Conservation (phyloP, 352 stramenopile genomes). For the Pythium periplocum region DNA sequence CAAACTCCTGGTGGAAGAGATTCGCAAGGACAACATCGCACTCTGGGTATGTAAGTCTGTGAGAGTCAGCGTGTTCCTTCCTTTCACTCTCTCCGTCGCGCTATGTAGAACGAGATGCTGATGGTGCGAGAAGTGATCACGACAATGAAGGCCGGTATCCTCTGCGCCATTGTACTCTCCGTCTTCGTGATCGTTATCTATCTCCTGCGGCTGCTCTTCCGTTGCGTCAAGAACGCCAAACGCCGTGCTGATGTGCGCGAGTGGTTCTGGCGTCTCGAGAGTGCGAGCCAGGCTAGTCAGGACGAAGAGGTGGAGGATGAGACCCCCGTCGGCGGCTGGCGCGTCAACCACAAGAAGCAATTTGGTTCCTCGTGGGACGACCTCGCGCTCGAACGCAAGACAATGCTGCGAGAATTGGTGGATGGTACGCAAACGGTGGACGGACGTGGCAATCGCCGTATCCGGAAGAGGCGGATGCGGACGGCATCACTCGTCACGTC, state of each 20-base stretch:
- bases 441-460: not conserved
- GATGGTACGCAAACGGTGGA: slow-evolving; percentile 32
- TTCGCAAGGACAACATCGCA: slow-evolving; percentile 20
- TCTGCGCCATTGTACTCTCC: slow-evolving; percentile 67
- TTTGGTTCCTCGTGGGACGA: slow-evolving; percentile 80
- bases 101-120: slow-evolving; percentile 62
- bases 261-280: slow-evolving; percentile 72
- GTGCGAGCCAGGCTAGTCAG: slow-evolving; percentile 8
- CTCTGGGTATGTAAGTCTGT: slow-evolving; percentile 17
- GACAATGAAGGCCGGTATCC: slow-evolving; percentile 82
- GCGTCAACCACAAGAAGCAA: slow-evolving; percentile 65
- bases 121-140: slow-evolving; percentile 77
- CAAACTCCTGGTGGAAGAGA: slow-evolving; percentile 13
- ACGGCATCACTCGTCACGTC: slow-evolving; percentile 13
- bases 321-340: slow-evolving; percentile 21
- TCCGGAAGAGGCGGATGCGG: slow-evolving; percentile 11
- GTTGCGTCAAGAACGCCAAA: slow-evolving; percentile 67
- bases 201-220: slow-evolving; percentile 57
- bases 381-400: slow-evolving; percentile 72
- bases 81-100: not conserved
- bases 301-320: slow-evolving; percentile 6
- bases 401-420: slow-evolving; percentile 56
- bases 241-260: slow-evolving; percentile 66
- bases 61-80: not conserved
- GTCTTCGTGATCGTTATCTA: slow-evolving; percentile 72